phyloP scores from a whole-genome alignment of 202 grass and related monocot species.

The Saccharum hybrid region DNA sequence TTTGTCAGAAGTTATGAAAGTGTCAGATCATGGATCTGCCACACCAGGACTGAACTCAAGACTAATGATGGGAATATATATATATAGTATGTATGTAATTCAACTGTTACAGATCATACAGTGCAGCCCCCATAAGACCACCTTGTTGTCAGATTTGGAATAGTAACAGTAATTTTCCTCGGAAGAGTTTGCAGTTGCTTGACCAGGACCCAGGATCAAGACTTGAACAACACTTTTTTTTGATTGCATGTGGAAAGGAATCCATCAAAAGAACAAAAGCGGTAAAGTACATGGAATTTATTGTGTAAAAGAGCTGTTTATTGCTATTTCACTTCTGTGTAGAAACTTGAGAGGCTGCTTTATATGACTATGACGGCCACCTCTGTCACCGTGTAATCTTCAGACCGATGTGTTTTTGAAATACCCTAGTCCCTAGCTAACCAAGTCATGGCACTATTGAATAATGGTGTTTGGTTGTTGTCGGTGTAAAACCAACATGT shows the following conservation, averaged over 20 bases:
- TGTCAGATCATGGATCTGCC: slow-evolving; percentile 54
- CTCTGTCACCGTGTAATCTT: slow-evolving; percentile 17
- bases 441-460: not conserved
- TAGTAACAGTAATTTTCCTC: slow-evolving; percentile 20
- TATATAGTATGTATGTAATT: slow-evolving; percentile 24
- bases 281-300: not conserved
- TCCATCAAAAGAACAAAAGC: slow-evolving; percentile 15
- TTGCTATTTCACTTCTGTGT: slow-evolving; percentile 19
- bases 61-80: slow-evolving; percentile 35
- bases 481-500: slow-evolving; percentile 8
- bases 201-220: slow-evolving; percentile 41
- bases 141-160: slow-evolving; percentile 37
- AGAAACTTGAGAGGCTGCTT: not conserved
- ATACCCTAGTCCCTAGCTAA: not conserved
- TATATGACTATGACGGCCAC: slow-evolving; percentile 12
- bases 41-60: slow-evolving; percentile 26
- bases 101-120: slow-evolving; percentile 43
- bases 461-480: slow-evolving; percentile 22
- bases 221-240: slow-evolving; percentile 7
- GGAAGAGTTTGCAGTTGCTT: slow-evolving; percentile 32
- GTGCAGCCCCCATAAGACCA: slow-evolving; percentile 3
- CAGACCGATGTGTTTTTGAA: slow-evolving; percentile 12
- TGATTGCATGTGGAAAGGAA: slow-evolving; percentile 13
- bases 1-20: slow-evolving; percentile 53
- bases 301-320: not conserved